phyloP scores from a whole-genome alignment of 2,329 filamentous ascomycete species.

The Alternaria sp. region DNA sequence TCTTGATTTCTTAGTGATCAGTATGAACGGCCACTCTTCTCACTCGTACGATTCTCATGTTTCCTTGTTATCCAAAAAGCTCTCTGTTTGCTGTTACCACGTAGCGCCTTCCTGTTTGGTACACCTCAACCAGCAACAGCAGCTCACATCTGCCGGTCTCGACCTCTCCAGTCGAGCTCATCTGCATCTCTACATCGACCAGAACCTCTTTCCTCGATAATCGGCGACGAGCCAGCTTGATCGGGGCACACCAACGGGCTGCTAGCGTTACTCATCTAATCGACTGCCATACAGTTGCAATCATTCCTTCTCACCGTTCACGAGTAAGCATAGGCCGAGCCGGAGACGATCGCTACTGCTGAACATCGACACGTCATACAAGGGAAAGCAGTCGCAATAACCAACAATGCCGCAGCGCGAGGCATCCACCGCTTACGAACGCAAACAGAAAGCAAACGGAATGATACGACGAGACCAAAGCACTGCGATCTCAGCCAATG shows the following conservation, averaged over 20 bases:
- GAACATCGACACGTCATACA: neutral
- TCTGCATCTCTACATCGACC: neutral
- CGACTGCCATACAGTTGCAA: neutral
- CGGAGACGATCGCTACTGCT: neutral
- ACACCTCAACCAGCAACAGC: neutral
- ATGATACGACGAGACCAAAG: constrained; percentile 3
- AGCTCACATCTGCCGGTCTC: neutral
- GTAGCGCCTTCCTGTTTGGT: constrained; percentile 6
- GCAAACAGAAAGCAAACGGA: neutral
- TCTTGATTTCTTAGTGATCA: neutral
- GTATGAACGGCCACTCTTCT: neutral
- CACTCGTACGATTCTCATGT: neutral
- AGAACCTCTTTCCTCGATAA: neutral
- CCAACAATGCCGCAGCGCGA: neutral
- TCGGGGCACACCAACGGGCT: neutral
- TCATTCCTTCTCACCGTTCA: neutral
- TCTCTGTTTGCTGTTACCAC: neutral
- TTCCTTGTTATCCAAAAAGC: neutral
- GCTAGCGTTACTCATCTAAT: neutral
- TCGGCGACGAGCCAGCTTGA: neutral
- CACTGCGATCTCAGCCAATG: constrained; percentile 3
- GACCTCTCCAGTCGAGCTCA: neutral
- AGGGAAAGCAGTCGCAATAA: neutral
- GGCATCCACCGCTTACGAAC: neutral
- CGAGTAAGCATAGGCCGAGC: neutral